Evolutionary conservation across 495 filamentous ascomycete species (phyloP), one percentile per base, ranked within the genome.

Genomic region (Letharia lupina): DNA sequence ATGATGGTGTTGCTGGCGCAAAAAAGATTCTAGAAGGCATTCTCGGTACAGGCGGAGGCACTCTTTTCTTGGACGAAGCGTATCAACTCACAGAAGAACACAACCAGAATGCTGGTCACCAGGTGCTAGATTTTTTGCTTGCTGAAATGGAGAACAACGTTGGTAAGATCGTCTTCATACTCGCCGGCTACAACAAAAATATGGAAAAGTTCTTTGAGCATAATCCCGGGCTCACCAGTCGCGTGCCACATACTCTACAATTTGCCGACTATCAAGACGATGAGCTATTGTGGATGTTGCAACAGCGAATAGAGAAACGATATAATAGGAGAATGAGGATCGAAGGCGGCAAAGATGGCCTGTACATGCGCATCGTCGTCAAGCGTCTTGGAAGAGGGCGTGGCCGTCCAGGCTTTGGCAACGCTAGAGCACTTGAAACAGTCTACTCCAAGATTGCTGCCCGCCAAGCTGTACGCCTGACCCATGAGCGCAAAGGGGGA

Each of bases 181-280:
- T 93, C 7, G 89, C 90, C 1, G 90, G 91, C 1, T 93, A 93
- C 75, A 82, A 82, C 62, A 85, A 85, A 63, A 77, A 88, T 64
- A 95, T 95, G 90, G 89, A 93, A 72, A 79, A 78, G 13, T 91
- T 95, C 75, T 91, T 90, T 62, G 82, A 80, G 1, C 89, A 93
- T 67, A 93, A 93, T 64, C 88, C 86, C 1, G 89, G 91, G 2
- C 73, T 94, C 12, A 77, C 83, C 0, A 91, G 89, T 68, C 86
- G 90, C 0, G 83, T 94, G 64, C 91, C 90, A 0, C 75, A 85
- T 48, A 73, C 78, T 23, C 70, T 93, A 33, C 77, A 82, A 33
- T 93, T 93, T 67, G 72, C 82, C 0, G 91, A 93, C 66, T 93
- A 91, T 68, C 74, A 79, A 1, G 87, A 93, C 48, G 70, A 72